Conservation (phyloP, 306 rosid genomes). For the Trifolium repens region DNA sequence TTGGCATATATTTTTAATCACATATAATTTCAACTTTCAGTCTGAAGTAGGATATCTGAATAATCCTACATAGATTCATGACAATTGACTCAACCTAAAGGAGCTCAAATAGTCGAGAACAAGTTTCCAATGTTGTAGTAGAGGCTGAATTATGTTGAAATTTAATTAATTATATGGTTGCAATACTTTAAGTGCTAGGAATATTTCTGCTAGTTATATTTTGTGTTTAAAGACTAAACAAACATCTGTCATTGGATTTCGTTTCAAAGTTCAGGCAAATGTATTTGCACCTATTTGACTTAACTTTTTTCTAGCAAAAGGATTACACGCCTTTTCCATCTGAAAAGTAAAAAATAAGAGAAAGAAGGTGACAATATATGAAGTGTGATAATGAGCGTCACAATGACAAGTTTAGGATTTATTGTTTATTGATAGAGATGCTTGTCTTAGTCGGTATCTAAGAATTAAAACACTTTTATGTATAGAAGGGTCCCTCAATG, state of each 20-base stretch:
- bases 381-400: neutral
- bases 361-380: neutral
- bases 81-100: neutral
- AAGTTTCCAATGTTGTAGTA: neutral
- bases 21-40: neutral
- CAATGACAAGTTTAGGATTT: neutral
- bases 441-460: neutral
- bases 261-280: neutral
- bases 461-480: constrained; percentile 1
- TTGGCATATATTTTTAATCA: neutral
- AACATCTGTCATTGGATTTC: neutral
- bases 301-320: neutral
- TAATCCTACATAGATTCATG: neutral
- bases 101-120: neutral
- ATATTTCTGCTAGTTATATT: neutral
- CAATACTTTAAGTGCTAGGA: neutral
- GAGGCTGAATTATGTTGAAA: neutral
- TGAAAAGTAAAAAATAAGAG: neutral
- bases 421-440: no score
- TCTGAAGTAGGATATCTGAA: constrained; percentile 1
- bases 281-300: neutral
- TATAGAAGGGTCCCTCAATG: constrained; percentile 12
- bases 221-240: neutral
- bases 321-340: neutral
- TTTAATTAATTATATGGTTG: neutral